These are phyloP conservation scores for Circinella minor DNA, from an alignment of 371 early-diverging fungal genomes.

Conservation along the genomic window DNA sequence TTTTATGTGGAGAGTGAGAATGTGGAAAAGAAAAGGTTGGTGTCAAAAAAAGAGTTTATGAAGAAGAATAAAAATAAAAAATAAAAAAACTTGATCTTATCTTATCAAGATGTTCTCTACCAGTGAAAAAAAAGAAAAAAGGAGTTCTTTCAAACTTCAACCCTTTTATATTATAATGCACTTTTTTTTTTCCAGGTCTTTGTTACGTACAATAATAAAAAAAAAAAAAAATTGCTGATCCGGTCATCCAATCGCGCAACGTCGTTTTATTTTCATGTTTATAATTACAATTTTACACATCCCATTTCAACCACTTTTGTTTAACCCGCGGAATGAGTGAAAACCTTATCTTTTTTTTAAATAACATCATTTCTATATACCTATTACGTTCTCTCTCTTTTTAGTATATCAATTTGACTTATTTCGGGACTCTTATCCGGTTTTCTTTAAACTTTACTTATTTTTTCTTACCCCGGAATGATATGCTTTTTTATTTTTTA, in stretches of 20 bases:
- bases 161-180: not conserved
- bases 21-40: not conserved
- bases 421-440: not conserved
- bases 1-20: not conserved
- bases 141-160: not conserved
- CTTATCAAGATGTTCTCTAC: constrained; percentile 14
- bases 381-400: not conserved
- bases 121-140: not conserved
- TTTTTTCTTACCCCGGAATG: not conserved
- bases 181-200: not conserved
- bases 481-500: not conserved
- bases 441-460: too few species aligned
- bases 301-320: too few species aligned
- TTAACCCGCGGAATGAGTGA: not conserved
- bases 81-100: constrained; percentile 8
- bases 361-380: not conserved
- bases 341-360: not conserved
- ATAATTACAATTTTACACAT: too few species aligned
- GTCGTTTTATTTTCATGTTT: not conserved
- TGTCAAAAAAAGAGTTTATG: not conserved
- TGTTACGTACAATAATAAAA: too few species aligned
- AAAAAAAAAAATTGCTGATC: not conserved
- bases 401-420: not conserved
- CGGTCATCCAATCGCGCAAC: constrained; percentile 2
- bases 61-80: not conserved